Conservation (phyloP, 2,329 filamentous ascomycete species). For the Fusarium nygamai region DNA sequence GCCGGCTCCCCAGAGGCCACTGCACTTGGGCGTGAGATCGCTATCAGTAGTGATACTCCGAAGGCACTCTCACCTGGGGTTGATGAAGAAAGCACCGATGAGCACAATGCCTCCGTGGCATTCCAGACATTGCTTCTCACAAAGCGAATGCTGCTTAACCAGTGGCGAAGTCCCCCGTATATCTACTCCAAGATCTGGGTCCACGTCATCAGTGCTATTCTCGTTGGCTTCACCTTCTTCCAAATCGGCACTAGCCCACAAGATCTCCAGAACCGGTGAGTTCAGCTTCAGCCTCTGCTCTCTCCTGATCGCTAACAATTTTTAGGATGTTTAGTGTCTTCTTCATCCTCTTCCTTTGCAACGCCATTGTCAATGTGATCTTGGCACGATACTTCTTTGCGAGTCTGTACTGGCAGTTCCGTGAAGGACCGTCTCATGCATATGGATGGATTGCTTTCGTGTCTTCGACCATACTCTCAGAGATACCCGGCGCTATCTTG, state of each 20-base stretch:
- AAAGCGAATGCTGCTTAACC: not conserved
- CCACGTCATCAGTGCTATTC: not conserved
- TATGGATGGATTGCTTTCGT: not conserved
- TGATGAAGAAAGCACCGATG: not conserved
- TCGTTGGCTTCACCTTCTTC: not conserved
- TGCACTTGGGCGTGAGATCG: not conserved
- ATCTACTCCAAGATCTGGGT: not conserved
- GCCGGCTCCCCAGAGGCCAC: not conserved
- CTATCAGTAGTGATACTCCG: no score
- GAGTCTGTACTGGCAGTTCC: not conserved
- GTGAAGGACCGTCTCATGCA: not conserved
- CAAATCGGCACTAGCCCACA: not conserved
- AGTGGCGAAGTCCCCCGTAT: not conserved
- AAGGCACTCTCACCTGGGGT: fast-evolving
- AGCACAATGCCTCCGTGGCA: not conserved
- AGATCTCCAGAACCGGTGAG: not conserved
- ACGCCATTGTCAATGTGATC: not conserved
- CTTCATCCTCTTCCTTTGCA: not conserved
- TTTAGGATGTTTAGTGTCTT: not conserved
- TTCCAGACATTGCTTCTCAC: not conserved
- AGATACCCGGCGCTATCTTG: not conserved
- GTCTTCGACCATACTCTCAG: not conserved
- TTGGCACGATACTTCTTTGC: not conserved
- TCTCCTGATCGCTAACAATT: not conserved
- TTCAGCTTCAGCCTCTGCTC: fast-evolving